These are phyloP conservation scores for Williopsis jadinii DNA, from an alignment of 1,139 yeast species.

Conservation along the genomic window DNA sequence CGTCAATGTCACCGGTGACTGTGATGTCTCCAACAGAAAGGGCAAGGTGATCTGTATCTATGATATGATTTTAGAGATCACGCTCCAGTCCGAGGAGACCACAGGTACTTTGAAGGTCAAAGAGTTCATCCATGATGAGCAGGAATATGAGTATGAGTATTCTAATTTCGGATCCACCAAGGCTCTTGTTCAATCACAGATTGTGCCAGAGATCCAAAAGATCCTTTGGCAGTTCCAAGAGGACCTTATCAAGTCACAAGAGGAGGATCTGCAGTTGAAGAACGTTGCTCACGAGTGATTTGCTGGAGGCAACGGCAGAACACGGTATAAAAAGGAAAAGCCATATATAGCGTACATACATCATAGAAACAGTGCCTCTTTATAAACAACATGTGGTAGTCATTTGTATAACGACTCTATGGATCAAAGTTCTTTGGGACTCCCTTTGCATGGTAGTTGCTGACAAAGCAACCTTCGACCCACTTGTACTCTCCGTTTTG, in stretches of 20 bases:
- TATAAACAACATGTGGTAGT: too few species aligned
- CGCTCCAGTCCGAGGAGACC: slow-evolving; percentile 24
- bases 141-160: slow-evolving; percentile 52
- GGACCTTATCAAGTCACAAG: slow-evolving; percentile 56
- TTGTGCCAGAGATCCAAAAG: slow-evolving; percentile 44
- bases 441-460: slow-evolving; percentile 75
- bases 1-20: slow-evolving; percentile 56
- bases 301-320: background rate
- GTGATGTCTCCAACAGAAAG: slow-evolving; percentile 77
- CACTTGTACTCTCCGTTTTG: slow-evolving; percentile 52
- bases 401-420: background rate
- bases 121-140: slow-evolving; percentile 72
- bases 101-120: slow-evolving; percentile 31
- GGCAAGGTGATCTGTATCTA: slow-evolving; percentile 72
- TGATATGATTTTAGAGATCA: slow-evolving; percentile 51
- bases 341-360: background rate
- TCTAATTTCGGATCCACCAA: slow-evolving; percentile 33
- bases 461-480: slow-evolving; percentile 60
- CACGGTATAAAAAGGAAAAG: background rate
- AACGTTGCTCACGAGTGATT: slow-evolving; percentile 9
- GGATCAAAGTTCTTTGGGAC: slow-evolving; percentile 73
- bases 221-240: slow-evolving; percentile 52
- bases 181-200: slow-evolving; percentile 34
- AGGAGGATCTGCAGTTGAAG: slow-evolving; percentile 48
- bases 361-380: background rate